Evolutionary conservation across 257 asterid genomes (phyloP), one percentile per base, ranked within the genome.

Genomic region (Petunia axillaris): DNA sequence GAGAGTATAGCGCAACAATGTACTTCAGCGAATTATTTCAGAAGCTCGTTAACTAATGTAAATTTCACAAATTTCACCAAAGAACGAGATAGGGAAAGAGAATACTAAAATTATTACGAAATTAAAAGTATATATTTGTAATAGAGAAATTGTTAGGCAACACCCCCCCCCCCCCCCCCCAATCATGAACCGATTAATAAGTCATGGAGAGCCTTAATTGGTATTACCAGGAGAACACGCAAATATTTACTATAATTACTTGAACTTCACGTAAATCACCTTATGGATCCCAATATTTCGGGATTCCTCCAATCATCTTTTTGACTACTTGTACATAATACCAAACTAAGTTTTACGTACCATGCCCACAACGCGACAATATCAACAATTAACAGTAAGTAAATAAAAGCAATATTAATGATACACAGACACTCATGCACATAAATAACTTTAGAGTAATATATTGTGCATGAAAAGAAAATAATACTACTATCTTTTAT

Each of bases 191-290:
- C 3, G 25, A 70, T 36, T 44, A 68, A 44, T 7, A 71, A 50
- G 4, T 38, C 4, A 50, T 5, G 40, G 46, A 11, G 36, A 73
- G 52, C 59, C 78, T 73, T 73, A 25, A 3, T 10, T 25, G 25
- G 25, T 11, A 50, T 73, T 73, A 46, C 78, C 11, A 50, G 62
- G 36, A 73, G 16, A 50, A 50, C 62, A 73, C 78, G 78, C 78
- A 73, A 73, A 35, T 50, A 73, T 48, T 50, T 10, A 55, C 3
- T 50, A 35, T 71, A 50, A 48, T 9, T 73, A 50, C 78, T 50
- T 73, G 46, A 73, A 50, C 46, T 50, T 71, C 62, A 73, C 62
- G 62, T 36, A 50, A 73, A 73, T 73, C 62, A 73, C 78, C 39
- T 67, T 67, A 67, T 67, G 75, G 75, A 67, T 15, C 75, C 15